Base-by-base conservation (phyloP, 2,329 filamentous ascomycete species). In the Colletotrichum scovillei region DNA sequence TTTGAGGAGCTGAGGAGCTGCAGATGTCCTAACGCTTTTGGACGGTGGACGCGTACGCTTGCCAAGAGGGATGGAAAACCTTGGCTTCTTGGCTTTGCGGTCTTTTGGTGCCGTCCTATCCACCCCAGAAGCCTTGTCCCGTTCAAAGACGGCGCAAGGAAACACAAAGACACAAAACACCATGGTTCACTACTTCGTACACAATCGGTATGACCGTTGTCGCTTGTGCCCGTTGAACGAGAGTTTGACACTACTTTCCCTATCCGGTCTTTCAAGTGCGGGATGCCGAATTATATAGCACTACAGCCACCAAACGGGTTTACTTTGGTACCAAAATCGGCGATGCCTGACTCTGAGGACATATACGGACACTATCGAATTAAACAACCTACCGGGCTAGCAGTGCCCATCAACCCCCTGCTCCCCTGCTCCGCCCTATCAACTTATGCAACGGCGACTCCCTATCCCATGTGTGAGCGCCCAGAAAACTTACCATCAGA, bases 21-120 rank as follows among this genome's bases (percentile, higher is more conserved):
- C 72, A 74, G 72, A 53, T 22, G 69, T 72, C 57, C 72, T 75
- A 74, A 75, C 74, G 64, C 67, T 74, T 75, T 74, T 63, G 57
- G 74, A 72, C 28, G 42, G 67, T 75, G 74, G 59, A 74, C 74
- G 73, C 74, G 74, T 75, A 75, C 72, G 72, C 72, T 30, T 64
- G 73, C 73, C 73, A 75, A 75, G 73, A 67, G 68, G 8, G 46
- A 68, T 11, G 42, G 19, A 65, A 67, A 69, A 65, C 63, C 59
- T 56, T 35, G 66, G 70, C 38, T 22, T 49, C 55, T 66, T 66
- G 52, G 63, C 63, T 49, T 22, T 30, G 22, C 11, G 32, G 63
- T 62, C 38, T 22, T 49, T 60, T 6, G 67, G 46, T 73, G 70
- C 67, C 70, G 70, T 70, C 56, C 60, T 70, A 73, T 62, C 70